Evolutionary conservation across 306 rosid species (phyloP).

Genomic region (Macrotyloma uniflorum): DNA sequence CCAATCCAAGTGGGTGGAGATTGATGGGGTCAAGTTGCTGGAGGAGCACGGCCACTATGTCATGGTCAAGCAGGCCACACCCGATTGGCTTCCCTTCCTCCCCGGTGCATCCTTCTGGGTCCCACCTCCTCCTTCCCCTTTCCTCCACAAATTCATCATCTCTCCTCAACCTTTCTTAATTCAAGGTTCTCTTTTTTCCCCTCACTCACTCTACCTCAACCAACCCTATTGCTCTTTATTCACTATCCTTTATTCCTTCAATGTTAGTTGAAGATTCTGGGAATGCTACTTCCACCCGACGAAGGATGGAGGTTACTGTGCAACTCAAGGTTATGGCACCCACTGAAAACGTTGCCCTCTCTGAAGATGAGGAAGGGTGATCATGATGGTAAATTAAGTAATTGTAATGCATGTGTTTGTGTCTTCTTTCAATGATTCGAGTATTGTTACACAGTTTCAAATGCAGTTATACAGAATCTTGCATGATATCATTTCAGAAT

Average conservation of each 20-base stretch:
- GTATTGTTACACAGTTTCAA: not conserved
- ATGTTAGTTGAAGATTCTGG: not conserved
- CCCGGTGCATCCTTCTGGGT: slow-evolving; percentile 96
- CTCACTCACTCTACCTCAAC: not conserved
- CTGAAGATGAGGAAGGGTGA: slow-evolving; percentile 6
- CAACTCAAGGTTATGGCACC: not conserved
- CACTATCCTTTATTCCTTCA: not conserved
- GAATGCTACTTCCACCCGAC: not conserved
- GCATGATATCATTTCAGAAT: not conserved
- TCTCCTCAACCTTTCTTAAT: not conserved
- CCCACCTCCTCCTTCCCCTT: slow-evolving; percentile 59
- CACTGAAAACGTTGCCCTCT: not conserved
- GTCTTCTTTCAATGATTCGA: not conserved
- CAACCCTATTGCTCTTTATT: not conserved
- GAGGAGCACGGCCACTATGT: slow-evolving; percentile 60
- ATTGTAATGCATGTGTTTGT: not conserved
- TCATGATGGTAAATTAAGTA: not conserved
- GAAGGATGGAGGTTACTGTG: not conserved
- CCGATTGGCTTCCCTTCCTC: slow-evolving; percentile 85
- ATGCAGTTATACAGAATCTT: not conserved
- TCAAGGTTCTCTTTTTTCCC: not conserved
- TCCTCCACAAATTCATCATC: not conserved
- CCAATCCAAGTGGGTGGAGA: not conserved
- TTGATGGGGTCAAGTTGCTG: slow-evolving; percentile 45
- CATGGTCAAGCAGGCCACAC: slow-evolving; percentile 63